Evolutionary conservation across 176 grass and related monocot genomes (phyloP).

Genomic region (Triticum timopheevii): DNA sequence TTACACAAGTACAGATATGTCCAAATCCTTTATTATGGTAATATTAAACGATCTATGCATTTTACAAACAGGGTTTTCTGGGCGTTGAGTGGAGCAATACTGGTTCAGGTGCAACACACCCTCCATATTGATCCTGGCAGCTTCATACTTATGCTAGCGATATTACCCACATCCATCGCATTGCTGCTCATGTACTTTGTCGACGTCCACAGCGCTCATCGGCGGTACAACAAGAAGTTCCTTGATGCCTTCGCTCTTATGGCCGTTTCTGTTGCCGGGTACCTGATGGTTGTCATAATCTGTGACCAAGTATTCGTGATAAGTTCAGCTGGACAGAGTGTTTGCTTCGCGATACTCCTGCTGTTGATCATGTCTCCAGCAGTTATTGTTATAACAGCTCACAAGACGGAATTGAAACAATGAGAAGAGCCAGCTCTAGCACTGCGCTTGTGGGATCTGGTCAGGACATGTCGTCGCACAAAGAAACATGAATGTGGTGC

Average conservation of each 20-base stretch:
- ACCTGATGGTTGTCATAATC: slow-evolving; percentile 85
- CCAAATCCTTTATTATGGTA: background rate
- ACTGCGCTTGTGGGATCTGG: background rate
- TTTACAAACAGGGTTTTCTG: slow-evolving; percentile 66
- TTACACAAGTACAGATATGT: no score
- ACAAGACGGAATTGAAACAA: slow-evolving; percentile 30
- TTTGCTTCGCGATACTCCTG: slow-evolving; percentile 53
- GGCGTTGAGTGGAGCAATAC: slow-evolving; percentile 83
- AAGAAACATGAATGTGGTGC: slow-evolving; percentile 44
- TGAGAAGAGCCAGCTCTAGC: slow-evolving; percentile 16
- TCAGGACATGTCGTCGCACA: slow-evolving; percentile 19
- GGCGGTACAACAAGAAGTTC: slow-evolving; percentile 60
- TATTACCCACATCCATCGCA: slow-evolving; percentile 57
- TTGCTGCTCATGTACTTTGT: slow-evolving; percentile 73
- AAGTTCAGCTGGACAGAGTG: slow-evolving; percentile 42
- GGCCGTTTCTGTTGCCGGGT: slow-evolving; percentile 58
- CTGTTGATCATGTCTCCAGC: slow-evolving; percentile 53
- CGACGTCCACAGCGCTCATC: slow-evolving; percentile 31
- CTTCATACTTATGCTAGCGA: slow-evolving; percentile 75
- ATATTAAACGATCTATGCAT: background rate
- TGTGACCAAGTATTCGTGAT: slow-evolving; percentile 40
- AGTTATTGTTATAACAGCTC: slow-evolving; percentile 49
- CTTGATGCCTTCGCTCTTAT: slow-evolving; percentile 74
- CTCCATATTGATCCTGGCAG: slow-evolving; percentile 40
- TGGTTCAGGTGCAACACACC: slow-evolving; percentile 19